These are phyloP conservation scores for Primulina tabacum DNA, from an alignment of 257 asterid genomes.

Conservation along the genomic window DNA sequence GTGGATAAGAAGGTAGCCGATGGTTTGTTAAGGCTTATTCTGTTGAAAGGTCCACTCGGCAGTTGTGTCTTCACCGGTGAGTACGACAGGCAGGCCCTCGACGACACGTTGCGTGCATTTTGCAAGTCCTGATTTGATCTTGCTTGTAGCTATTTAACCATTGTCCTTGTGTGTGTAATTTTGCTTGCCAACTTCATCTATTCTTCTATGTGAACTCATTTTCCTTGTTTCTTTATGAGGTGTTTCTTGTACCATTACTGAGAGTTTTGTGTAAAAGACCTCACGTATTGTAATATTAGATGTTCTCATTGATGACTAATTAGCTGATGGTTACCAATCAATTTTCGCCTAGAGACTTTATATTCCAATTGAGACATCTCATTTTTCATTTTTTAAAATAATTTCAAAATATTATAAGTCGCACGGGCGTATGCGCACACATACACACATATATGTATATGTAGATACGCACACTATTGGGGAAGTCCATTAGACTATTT, in stretches of 20 bases:
- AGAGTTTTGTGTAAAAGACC: constrained; percentile 12
- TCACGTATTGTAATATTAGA: not conserved
- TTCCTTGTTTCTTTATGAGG: constrained; percentile 11
- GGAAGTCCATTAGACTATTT: too few relatives aligned
- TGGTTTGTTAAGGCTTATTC: constrained; percentile 85
- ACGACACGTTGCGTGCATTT: constrained; percentile 70
- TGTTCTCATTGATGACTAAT: not conserved
- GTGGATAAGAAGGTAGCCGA: constrained; percentile 98
- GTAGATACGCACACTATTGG: too few relatives aligned
- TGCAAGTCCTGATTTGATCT: constrained; percentile 46
- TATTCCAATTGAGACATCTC: too few relatives aligned
- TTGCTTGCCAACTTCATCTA: not conserved
- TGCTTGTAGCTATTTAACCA: not conserved
- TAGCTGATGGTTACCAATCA: not conserved
- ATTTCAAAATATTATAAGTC: too few relatives aligned
- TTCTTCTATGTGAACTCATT: not conserved
- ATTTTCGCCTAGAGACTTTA: too few relatives aligned
- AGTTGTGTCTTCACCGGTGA: constrained; percentile 89
- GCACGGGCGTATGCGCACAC: too few relatives aligned
- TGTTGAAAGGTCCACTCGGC: constrained; percentile 87
- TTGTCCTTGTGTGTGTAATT: constrained; percentile 6
- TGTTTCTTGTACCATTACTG: constrained; percentile 13
- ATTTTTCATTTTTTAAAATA: too few relatives aligned
- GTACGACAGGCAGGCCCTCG: constrained; percentile 68
- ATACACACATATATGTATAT: too few relatives aligned